A percentile compares a stretch with the other conserved stretches of the same genome.
These are phyloP conservation scores for Fusarium luffae DNA, from an alignment of 2,329 filamentous ascomycete genomes.

Conservation along the genomic window DNA sequence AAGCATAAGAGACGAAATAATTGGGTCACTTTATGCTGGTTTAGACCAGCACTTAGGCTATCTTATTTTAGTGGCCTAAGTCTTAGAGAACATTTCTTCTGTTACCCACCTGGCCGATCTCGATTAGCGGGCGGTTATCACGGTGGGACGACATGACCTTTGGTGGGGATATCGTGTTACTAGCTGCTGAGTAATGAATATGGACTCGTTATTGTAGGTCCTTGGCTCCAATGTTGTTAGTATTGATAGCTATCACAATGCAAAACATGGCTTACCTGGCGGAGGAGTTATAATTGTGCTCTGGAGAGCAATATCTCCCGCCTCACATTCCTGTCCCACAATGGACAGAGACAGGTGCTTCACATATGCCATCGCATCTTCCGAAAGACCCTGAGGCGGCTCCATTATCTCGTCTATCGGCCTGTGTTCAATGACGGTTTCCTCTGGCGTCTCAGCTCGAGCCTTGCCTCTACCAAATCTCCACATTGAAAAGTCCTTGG, in stretches of 20 bases:
- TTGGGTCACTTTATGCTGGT: too few species aligned
- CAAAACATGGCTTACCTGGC: background rate
- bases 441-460: background rate
- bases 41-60: too few species aligned
- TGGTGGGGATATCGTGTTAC: background rate
- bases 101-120: background rate
- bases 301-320: background rate
- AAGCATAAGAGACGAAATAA: too few species aligned
- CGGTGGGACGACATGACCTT: background rate
- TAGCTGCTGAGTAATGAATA: background rate
- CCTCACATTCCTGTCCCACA: background rate
- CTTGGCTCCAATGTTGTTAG: background rate
- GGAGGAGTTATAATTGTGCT: background rate
- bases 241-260: too few species aligned
- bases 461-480: background rate
- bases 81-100: too few species aligned
- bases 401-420: background rate
- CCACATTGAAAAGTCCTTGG: background rate
- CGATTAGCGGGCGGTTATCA: background rate
- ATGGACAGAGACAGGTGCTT: background rate
- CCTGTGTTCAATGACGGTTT: background rate
- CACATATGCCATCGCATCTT: background rate
- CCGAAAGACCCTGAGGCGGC: background rate
- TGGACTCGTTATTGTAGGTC: background rate
- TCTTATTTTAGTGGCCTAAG: too few species aligned